Evolutionary conservation across 129 eudicot species (phyloP).

Genomic region (Sambucus nigra): DNA sequence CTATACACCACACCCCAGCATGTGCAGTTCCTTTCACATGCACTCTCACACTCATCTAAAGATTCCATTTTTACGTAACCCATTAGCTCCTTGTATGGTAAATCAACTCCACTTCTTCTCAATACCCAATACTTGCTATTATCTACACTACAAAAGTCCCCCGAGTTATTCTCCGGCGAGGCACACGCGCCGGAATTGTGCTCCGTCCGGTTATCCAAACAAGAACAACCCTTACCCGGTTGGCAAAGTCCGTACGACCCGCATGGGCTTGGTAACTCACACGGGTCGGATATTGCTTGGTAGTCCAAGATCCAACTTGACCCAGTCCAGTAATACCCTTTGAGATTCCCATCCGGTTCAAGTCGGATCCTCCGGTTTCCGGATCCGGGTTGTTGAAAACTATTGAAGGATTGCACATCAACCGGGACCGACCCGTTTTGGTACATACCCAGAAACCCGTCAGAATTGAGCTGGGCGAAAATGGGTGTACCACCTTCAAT

Average conservation of each 20-base stretch:
- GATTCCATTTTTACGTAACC: conserved; percentile 34
- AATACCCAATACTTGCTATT: conserved; percentile 17
- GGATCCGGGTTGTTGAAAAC: conserved; percentile 53
- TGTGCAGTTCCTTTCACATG: conserved; percentile 56
- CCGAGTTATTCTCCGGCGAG: conserved; percentile 17
- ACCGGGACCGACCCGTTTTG: conserved; percentile 63
- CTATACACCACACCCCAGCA: conserved; percentile 96
- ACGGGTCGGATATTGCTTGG: conserved; percentile 40
- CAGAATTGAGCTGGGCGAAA: conserved; percentile 31
- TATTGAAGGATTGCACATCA: conserved; percentile 66
- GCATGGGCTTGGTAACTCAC: conserved; percentile 76
- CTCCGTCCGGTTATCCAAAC: conserved; percentile 44
- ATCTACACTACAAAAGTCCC: conserved; percentile 26
- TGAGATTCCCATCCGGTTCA: conserved; percentile 76
- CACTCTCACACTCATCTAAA: conserved; percentile 43
- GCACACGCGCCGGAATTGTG: conserved; percentile 29
- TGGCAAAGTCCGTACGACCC: conserved; percentile 72
- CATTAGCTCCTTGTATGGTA: conserved; percentile 61
- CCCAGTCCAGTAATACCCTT: conserved; percentile 77
- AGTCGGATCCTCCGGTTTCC: conserved; percentile 58
- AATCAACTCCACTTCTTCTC: conserved; percentile 47
- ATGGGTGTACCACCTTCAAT: conserved; percentile 48
- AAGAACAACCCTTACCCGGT: conserved; percentile 64
- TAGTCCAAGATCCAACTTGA: conserved; percentile 65
- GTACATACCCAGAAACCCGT: conserved; percentile 77